Conservation (phyloP, 306 rosid genomes). For the Vachellia collinsii region DNA sequence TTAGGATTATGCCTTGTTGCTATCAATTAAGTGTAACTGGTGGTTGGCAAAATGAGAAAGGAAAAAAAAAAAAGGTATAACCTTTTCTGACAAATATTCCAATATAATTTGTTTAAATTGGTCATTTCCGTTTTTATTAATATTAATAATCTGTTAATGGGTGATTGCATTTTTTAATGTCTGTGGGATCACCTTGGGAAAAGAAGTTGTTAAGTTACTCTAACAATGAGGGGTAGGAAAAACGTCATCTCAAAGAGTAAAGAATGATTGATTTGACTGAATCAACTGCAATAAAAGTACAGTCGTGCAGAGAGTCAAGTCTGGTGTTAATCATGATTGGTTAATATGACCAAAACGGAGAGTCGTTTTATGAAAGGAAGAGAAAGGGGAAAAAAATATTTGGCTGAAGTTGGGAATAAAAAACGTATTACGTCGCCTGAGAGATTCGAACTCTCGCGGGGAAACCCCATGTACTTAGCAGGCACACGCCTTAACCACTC, state of each 20-base stretch:
- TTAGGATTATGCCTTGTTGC: background rate
- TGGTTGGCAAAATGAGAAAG: background rate
- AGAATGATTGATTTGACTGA: background rate
- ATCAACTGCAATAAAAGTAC: background rate
- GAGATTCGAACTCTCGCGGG: constrained; percentile 27
- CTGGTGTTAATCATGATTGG: background rate
- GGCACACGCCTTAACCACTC: constrained; percentile 34
- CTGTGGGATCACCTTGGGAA: no score
- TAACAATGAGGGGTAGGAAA: background rate
- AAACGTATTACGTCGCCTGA: background rate
- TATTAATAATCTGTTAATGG: background rate
- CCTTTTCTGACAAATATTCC: background rate
- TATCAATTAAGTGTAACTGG: background rate
- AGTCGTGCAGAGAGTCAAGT: background rate
- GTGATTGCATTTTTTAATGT: background rate
- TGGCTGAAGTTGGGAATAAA: no score
- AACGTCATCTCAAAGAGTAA: background rate
- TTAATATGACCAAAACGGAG: background rate
- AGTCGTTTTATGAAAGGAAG: background rate
- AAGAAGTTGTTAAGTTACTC: background rate
- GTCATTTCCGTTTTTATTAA: background rate
- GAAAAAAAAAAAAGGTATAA: background rate
- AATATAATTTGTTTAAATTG: background rate
- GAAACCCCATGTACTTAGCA: constrained; percentile 21
- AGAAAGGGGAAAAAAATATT: no score